A percentile compares a stretch with the other conserved stretches of the same genome.
Conservation (phyloP, 768 basidiomycete species). For the Russula dissimulans region DNA sequence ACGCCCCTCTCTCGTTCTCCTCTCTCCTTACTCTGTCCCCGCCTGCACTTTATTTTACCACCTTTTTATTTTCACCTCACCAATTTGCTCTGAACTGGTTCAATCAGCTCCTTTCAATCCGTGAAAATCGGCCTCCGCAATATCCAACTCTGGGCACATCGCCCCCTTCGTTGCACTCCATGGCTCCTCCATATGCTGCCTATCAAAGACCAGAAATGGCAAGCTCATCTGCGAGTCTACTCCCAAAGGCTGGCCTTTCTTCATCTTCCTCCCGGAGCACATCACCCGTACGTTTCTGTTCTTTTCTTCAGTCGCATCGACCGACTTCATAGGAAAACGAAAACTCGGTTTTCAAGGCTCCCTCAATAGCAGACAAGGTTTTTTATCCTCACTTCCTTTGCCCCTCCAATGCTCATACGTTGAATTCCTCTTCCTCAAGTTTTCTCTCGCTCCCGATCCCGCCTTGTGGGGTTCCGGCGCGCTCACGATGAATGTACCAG, state of each 20-base stretch:
- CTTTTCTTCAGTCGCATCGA: neutral
- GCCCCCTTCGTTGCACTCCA: neutral
- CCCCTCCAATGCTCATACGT: neutral
- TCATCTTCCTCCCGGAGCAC: neutral
- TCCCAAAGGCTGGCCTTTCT: neutral
- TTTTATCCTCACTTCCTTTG: neutral
- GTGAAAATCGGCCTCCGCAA: neutral
- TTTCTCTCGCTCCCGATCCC: slow-evolving; percentile 33
- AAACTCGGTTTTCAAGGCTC: neutral
- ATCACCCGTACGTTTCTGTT: neutral
- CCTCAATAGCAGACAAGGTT: slow-evolving; percentile 16
- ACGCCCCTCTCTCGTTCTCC: no score
- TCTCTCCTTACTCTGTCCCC: no score
- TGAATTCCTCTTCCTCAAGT: slow-evolving; percentile 23
- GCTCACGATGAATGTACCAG: slow-evolving; percentile 35
- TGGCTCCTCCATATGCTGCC: neutral
- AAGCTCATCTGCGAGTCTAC: slow-evolving; percentile 10
- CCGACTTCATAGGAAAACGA: no score
- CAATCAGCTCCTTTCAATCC: no score
- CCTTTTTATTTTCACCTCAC: no score
- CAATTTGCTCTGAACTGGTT: no score
- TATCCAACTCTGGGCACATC: neutral
- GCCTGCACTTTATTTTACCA: no score
- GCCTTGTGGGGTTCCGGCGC: slow-evolving; percentile 42
- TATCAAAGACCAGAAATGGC: slow-evolving; percentile 15